These are phyloP conservation scores for Colletotrichum sp. DNA, from an alignment of 2,329 filamentous ascomycete species.

Conservation along the genomic window DNA sequence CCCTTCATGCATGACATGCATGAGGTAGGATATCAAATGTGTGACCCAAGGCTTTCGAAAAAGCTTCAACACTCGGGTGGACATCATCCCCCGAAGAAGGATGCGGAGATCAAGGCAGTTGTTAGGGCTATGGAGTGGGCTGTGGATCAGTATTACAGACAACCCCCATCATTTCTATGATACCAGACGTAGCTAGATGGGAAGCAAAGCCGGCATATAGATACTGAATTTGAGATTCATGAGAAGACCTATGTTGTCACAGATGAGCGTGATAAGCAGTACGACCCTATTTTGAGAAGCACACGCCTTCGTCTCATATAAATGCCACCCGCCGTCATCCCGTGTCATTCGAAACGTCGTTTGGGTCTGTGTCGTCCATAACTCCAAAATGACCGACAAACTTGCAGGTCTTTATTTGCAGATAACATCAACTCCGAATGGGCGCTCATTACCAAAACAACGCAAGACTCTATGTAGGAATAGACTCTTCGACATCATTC, in stretches of 20 bases:
- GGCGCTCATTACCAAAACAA: not conserved
- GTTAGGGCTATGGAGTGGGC: slow-evolving; percentile 21
- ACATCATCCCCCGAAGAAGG: slow-evolving; percentile 8
- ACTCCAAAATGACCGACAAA: rapidly evolving
- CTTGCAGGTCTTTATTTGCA: not conserved
- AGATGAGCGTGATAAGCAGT: not conserved
- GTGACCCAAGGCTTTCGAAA: not conserved
- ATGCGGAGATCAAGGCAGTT: slow-evolving; percentile 4
- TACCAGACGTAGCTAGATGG: not conserved
- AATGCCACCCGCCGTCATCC: not conserved
- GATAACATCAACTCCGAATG: not conserved
- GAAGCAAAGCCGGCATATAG: not conserved
- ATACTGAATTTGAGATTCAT: not conserved
- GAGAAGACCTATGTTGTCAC: not conserved
- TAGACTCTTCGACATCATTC: rapidly evolving
- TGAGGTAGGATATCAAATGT: slow-evolving; percentile 11
- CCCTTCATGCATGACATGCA: slow-evolving; percentile 17
- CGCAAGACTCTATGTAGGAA: not conserved
- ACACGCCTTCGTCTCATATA: not conserved
- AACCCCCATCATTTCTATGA: slow-evolving; percentile 2
- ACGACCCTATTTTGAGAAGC: not conserved
- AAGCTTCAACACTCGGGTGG: slow-evolving; percentile 11
- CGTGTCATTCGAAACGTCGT: too few relatives aligned
- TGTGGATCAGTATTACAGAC: slow-evolving; percentile 1
- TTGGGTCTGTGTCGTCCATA: not conserved